phyloP scores from a whole-genome alignment of 1,284 basidiomycete genomes.

The Sanghuangporus sanghuang region DNA sequence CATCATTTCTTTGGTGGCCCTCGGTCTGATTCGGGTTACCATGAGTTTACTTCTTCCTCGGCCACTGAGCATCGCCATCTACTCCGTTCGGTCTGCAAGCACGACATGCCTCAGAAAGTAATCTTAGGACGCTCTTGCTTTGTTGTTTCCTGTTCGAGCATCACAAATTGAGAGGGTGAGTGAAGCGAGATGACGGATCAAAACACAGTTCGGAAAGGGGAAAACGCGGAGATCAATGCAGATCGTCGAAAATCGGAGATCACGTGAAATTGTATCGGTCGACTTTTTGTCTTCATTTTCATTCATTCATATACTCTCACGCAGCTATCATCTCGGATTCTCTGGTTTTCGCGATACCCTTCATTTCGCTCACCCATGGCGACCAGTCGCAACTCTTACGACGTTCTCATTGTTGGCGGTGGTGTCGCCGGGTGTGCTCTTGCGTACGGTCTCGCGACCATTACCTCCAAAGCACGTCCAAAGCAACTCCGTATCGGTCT shows the following conservation, averaged over 20 bases:
- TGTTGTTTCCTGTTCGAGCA: too few species aligned
- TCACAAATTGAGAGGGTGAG: not conserved
- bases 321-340: not conserved
- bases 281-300: not conserved
- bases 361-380: not conserved
- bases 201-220: not conserved
- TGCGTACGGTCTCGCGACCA: slow-evolving; percentile 63
- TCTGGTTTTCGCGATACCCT: not conserved
- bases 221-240: not conserved
- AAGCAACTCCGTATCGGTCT: slow-evolving; percentile 74
- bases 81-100: too few species aligned
- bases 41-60: too few species aligned
- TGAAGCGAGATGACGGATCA: not conserved
- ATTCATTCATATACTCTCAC: not conserved
- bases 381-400: slow-evolving; percentile 36
- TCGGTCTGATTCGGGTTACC: not conserved
- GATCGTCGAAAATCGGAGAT: not conserved
- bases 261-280: not conserved
- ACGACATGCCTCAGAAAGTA: too few species aligned
- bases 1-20: not conserved
- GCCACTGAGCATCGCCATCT: too few species aligned
- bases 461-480: slow-evolving; percentile 34
- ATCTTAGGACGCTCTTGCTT: too few species aligned
- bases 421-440: slow-evolving; percentile 81
- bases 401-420: slow-evolving; percentile 85